Base-by-base conservation (phyloP, 1,139 yeast genomes). In the Trichomonascaceae sp. region DNA sequence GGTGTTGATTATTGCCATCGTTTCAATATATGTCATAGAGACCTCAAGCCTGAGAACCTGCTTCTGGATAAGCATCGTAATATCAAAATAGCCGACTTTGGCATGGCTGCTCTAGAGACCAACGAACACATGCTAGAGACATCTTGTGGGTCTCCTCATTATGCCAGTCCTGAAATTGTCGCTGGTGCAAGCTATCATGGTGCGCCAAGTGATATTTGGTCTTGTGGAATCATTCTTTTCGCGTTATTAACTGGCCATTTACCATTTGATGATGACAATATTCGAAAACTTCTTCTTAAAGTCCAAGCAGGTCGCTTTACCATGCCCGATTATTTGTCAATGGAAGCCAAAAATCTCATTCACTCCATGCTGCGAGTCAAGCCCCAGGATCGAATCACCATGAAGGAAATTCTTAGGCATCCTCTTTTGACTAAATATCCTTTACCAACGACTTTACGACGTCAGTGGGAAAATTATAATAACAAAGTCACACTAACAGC, bases 61-160 rank as follows among this genome's bases (percentile, higher is more conserved):
- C 74, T 93, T 50, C 75, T 93, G 49, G 99, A 95, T 72, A 85
- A 86, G 68, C 81, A 88, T 68, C 82, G 85, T 60, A 90, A 88
- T 69, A 90, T 93, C 70, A 93, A 93, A 69, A 91, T 93, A 62
- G 99, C 99, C 15, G 99, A 93, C 72, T 93, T 93, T 69, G 99
- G 99, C 44, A 95, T 93, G 99, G 99, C 99, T n/a, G 99, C 99
- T 1, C 75, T 93, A 50, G 99, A 93, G 70, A 85, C 95, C 44
- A 81, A 82, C 55, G 95, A 86, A 63, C 81, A 87, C 63, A 74
- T 93, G 66, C 76, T 95, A 55, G 97, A 93, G 69, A 93, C 99
- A 1, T 85, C 95, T 36, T 93, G 99, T 72, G 99, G 99, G 1
- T 89, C 97, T 20, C 99, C 99, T 20, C 99, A 95, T 71, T 93